Evolutionary conservation across 306 rosid genomes (phyloP).

Genomic region (Cucurbita moschata): DNA sequence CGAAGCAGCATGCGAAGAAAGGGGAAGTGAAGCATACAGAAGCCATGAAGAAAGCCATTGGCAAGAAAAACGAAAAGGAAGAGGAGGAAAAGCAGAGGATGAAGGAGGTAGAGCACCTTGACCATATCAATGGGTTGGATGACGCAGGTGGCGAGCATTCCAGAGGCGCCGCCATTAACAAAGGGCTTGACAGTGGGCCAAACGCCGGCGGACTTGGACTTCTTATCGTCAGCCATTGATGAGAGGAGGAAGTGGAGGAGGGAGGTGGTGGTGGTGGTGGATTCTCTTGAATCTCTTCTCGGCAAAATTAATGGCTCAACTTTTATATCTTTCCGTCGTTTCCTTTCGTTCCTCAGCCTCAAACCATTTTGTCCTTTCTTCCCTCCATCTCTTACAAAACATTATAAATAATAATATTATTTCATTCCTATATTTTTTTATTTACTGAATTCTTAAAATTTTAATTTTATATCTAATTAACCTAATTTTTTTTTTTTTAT

Average conservation of each 20-base stretch:
- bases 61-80: background rate
- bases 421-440: too few species aligned
- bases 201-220: conserved; percentile 29
- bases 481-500: too few species aligned
- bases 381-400: too few species aligned
- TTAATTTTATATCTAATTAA: too few species aligned
- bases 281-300: background rate
- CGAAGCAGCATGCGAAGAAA: background rate
- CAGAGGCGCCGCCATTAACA: conserved; percentile 85
- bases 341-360: background rate
- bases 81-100: background rate
- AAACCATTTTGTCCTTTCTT: background rate
- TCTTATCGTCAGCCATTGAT: conserved; percentile 72
- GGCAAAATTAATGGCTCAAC: background rate
- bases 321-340: background rate
- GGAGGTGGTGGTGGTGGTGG: background rate
- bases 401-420: too few species aligned
- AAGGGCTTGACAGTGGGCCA: conserved; percentile 89
- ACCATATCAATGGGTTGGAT: conserved; percentile 92
- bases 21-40: background rate
- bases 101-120: conserved; percentile 33
- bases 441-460: too few species aligned
- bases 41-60: background rate
- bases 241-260: background rate
- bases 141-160: conserved; percentile 96